Conservation (phyloP, 805 yeast species). For the Lipomyces spencermartinsiae region DNA sequence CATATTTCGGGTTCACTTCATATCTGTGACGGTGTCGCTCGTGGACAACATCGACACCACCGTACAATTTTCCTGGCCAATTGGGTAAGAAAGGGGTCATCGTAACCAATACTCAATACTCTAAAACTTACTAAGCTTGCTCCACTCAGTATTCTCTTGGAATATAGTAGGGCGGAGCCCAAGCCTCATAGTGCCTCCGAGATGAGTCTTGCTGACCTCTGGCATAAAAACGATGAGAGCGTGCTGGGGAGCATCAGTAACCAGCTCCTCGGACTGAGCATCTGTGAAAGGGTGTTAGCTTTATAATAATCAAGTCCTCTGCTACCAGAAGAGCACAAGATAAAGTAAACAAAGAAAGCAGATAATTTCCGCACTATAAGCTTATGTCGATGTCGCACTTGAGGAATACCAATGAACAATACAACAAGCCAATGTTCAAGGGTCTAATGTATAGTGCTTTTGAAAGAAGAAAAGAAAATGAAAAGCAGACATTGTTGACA, state of each 20-base stretch:
- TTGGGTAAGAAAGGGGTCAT: conserved; percentile 50
- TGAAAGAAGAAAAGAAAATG: background rate
- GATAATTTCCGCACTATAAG: conserved; percentile 8
- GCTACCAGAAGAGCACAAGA: background rate
- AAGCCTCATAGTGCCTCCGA: conserved; percentile 99
- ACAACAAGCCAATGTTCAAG: conserved; percentile 7
- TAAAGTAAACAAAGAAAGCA: background rate
- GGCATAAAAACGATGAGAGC: conserved; percentile 97
- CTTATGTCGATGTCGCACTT: conserved; percentile 29
- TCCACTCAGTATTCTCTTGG: conserved; percentile 68
- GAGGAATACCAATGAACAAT: conserved; percentile 35
- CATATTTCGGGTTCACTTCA: conserved; percentile 89
- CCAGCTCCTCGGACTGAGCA: conserved; percentile 39
- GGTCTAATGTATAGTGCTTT: conserved; percentile 36
- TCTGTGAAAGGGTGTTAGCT: conserved; percentile 32
- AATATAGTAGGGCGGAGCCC: conserved; percentile 92
- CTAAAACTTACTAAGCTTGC: conserved; percentile 74
- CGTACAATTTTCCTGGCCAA: conserved; percentile 67
- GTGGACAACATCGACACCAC: conserved; percentile 66
- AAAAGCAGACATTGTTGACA: conserved; percentile 47
- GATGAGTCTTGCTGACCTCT: conserved; percentile 90
- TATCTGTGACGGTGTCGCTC: conserved; percentile 99
- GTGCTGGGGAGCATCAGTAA: conserved; percentile 61
- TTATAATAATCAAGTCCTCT: background rate
- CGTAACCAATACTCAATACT: conserved; percentile 58